Evolutionary conservation across 441 rosid genomes (phyloP).

Genomic region (Hura crepitans): DNA sequence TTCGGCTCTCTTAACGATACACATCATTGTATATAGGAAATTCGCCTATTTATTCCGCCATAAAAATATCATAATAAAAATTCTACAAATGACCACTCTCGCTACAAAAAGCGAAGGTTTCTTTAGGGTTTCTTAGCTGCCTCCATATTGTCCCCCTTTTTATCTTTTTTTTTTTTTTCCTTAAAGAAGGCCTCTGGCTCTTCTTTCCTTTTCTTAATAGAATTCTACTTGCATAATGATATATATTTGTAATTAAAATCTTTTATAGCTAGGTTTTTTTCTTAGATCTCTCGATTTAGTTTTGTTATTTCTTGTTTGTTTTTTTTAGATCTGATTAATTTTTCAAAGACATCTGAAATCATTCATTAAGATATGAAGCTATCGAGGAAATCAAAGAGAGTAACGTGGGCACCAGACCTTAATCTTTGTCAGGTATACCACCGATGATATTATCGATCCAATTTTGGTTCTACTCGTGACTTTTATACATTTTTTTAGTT

Average conservation of each 20-base stretch:
- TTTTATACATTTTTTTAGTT: background rate
- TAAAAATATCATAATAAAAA: too few relatives aligned
- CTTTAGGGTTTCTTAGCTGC: too few relatives aligned
- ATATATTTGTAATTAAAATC: background rate
- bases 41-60: too few relatives aligned
- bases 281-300: background rate
- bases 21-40: too few relatives aligned
- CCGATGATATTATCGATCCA: constrained; percentile 14
- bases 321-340: constrained; percentile 1
- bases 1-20: too few relatives aligned
- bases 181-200: too few relatives aligned
- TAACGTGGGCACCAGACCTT: constrained; percentile 54
- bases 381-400: constrained; percentile 50
- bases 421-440: constrained; percentile 58
- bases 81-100: too few relatives aligned
- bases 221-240: too few relatives aligned
- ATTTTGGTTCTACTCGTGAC: background rate
- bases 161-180: too few relatives aligned
- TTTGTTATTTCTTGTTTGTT: background rate
- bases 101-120: too few relatives aligned
- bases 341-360: background rate
- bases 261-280: background rate
- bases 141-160: too few relatives aligned
- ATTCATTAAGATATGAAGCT: constrained; percentile 37
- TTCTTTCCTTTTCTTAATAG: too few relatives aligned